phyloP scores from a whole-genome alignment of 768 basidiomycete genomes.

The Lactarius tabidus region DNA sequence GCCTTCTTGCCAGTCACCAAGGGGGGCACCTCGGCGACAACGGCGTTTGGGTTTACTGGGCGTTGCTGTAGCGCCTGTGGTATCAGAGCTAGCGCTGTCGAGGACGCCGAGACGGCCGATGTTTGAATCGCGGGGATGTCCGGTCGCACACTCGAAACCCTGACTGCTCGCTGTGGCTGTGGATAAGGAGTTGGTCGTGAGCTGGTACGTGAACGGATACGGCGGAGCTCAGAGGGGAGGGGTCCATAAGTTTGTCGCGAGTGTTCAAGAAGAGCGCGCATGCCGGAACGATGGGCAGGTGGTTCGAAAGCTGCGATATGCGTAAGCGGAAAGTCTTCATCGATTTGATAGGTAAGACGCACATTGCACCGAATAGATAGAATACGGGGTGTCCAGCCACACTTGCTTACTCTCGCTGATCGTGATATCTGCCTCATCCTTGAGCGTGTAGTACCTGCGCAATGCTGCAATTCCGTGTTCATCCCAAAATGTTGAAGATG shows the following conservation, averaged over 20 bases:
- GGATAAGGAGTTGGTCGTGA: constrained; percentile 77
- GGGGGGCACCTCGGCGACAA: constrained; percentile 35
- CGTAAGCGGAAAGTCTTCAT: constrained; percentile 7
- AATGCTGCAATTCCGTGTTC: constrained; percentile 62
- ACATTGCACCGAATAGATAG: constrained; percentile 71
- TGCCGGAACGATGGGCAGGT: constrained; percentile 57
- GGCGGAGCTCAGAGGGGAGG: constrained; percentile 67
- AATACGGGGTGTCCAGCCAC: constrained; percentile 73
- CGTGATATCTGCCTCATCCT: constrained; percentile 61
- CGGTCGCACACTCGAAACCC: constrained; percentile 38
- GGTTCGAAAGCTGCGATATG: constrained; percentile 54
- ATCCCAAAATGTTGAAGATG: constrained; percentile 54
- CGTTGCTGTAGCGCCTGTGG: constrained; percentile 18
- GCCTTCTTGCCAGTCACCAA: constrained; percentile 34
- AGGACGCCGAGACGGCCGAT: constrained; percentile 29
- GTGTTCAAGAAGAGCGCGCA: constrained; percentile 70
- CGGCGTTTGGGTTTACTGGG: constrained; percentile 11
- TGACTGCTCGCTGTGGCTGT: constrained; percentile 40
- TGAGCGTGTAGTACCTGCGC: constrained; percentile 63
- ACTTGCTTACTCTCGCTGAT: constrained; percentile 60
- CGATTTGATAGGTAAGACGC: constrained; percentile 31
- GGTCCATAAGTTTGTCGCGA: constrained; percentile 69
- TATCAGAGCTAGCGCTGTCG: constrained; percentile 37
- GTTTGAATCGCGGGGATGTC: constrained; percentile 24
- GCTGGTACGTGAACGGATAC: constrained; percentile 60